A percentile compares a stretch with the other conserved stretches of the same genome.
Conservation (phyloP, 306 rosid genomes). For the Vigna unguiculata region DNA sequence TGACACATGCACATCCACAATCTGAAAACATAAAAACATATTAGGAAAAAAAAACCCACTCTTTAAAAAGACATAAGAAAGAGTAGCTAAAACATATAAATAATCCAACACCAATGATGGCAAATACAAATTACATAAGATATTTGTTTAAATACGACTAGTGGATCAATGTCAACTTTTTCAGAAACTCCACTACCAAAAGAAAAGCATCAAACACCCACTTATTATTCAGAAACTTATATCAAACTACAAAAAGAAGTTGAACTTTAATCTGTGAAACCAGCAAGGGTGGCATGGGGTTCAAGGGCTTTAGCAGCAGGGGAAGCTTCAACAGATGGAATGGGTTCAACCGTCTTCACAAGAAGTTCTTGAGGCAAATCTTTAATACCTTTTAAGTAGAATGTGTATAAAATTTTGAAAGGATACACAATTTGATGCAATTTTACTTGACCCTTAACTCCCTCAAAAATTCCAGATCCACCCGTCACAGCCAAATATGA, state of each 20-base stretch:
- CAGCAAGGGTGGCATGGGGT: constrained; percentile 55
- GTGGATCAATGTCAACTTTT: background rate
- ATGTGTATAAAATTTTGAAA: constrained; percentile 67
- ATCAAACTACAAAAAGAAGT: background rate
- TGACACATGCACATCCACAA: background rate
- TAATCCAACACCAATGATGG: background rate
- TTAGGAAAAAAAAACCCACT: too few species aligned
- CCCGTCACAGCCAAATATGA: constrained; percentile 65
- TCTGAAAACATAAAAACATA: background rate
- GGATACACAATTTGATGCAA: constrained; percentile 65
- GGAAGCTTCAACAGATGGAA: constrained; percentile 52
- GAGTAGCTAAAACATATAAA: background rate
- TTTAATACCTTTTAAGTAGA: constrained; percentile 63
- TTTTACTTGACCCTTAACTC: constrained; percentile 64
- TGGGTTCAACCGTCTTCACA: constrained; percentile 52
- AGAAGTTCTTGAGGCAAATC: constrained; percentile 62
- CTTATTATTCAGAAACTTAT: background rate
- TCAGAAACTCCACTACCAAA: constrained; percentile 18
- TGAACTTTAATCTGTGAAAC: constrained; percentile 43
- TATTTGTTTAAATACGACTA: background rate
- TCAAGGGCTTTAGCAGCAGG: constrained; percentile 59
- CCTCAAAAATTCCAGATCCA: constrained; percentile 73
- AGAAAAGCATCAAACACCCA: background rate
- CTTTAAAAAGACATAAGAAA: background rate
- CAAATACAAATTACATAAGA: background rate